These are phyloP conservation scores for Chloropicon primus DNA, from an alignment of 139 green algal species.

Conservation along the genomic window DNA sequence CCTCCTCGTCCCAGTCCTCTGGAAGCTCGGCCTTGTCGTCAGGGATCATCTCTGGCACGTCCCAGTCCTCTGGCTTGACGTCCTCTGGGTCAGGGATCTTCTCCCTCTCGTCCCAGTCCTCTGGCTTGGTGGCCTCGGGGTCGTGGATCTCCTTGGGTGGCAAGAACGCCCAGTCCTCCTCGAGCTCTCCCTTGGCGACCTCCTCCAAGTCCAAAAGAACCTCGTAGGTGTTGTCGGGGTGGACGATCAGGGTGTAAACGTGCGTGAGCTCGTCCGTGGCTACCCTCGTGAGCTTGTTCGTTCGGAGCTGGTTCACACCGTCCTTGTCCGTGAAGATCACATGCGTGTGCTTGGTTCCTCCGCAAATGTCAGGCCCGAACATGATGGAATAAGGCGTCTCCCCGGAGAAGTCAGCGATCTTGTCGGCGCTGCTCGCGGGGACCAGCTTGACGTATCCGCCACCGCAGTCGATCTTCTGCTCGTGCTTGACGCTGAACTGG, in stretches of 20 bases:
- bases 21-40: slow-evolving; percentile 73
- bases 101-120: slow-evolving; percentile 75
- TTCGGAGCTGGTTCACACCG: slow-evolving; percentile 32
- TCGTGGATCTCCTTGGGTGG: slow-evolving; percentile 68
- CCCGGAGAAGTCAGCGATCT: slow-evolving; percentile 60
- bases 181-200: slow-evolving; percentile 35
- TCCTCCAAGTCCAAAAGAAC: slow-evolving; percentile 65
- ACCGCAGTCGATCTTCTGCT: slow-evolving; percentile 78
- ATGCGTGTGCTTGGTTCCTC: slow-evolving; percentile 31
- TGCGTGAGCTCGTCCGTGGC: slow-evolving; percentile 34
- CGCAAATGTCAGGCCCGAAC: slow-evolving; percentile 11
- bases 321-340: slow-evolving; percentile 52
- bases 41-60: slow-evolving; percentile 37
- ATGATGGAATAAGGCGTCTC: slow-evolving; percentile 47
- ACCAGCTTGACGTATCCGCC: slow-evolving; percentile 85
- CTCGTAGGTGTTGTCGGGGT: slow-evolving; percentile 33
- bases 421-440: slow-evolving; percentile 32
- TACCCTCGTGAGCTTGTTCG: slow-evolving; percentile 34
- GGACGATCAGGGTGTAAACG: slow-evolving; percentile 38
- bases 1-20: slow-evolving; percentile 85
- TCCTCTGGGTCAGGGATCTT: slow-evolving; percentile 51
- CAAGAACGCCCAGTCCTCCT: slow-evolving; percentile 70
- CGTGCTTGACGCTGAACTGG: slow-evolving; percentile 77
- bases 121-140: slow-evolving; percentile 68
- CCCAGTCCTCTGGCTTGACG: slow-evolving; percentile 72